A percentile compares a stretch with the other conserved stretches of the same genome.
Conservation (phyloP, 306 rosid species). For the Cajanus cajan region DNA sequence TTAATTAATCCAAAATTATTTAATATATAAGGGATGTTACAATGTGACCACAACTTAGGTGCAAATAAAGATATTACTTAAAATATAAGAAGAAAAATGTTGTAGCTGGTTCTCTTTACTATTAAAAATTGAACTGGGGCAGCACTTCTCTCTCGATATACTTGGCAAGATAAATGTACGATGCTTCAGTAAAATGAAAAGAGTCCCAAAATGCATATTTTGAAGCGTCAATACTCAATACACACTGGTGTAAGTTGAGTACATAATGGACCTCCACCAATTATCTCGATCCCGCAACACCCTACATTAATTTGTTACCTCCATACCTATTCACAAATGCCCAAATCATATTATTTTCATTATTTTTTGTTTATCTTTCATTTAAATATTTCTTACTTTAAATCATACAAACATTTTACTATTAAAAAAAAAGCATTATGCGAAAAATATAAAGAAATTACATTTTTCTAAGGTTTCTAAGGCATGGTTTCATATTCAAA, state of each 20-base stretch:
- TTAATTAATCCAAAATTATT: no score
- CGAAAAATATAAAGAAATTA: no score
- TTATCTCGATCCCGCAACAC: slow-evolving; percentile 45
- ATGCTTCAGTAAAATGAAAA: slow-evolving; percentile 51
- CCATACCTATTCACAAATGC: neutral
- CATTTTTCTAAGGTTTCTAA: no score
- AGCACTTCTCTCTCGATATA: slow-evolving; percentile 26
- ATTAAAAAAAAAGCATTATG: no score
- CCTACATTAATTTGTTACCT: neutral
- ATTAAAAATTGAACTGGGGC: neutral
- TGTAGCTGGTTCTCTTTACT: neutral
- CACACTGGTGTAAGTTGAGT: slow-evolving; percentile 37
- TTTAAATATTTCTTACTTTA: no score
- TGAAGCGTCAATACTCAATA: slow-evolving; percentile 28
- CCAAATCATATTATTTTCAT: no score
- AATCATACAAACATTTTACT: no score
- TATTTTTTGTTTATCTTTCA: no score
- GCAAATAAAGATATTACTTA: no score
- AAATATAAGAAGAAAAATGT: no score
- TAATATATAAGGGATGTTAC: no score
- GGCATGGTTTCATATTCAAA: no score
- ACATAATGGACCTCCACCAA: slow-evolving; percentile 46
- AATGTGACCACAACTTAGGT: neutral
- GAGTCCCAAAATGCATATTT: slow-evolving; percentile 56
- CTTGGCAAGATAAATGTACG: slow-evolving; percentile 35